A percentile compares a stretch with the other conserved stretches of the same genome.
Conservation (phyloP, 805 yeast species). For the Blastobotrys terrestris region DNA sequence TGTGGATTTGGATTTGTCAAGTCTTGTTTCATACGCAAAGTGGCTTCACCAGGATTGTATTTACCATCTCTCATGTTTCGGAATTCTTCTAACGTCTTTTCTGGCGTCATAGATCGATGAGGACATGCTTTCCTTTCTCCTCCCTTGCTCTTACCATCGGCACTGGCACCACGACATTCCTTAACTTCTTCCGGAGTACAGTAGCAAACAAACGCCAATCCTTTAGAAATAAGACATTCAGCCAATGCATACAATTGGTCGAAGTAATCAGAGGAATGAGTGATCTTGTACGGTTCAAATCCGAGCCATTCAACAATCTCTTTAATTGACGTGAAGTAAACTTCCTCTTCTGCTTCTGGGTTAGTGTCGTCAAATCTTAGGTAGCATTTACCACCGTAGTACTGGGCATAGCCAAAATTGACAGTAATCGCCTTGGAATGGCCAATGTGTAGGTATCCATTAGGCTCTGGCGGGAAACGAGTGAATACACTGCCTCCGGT, state of each 20-base stretch:
- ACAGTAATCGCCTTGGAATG: constrained; percentile 98
- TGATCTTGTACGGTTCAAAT: constrained; percentile 85
- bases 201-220: constrained; percentile 85
- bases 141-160: constrained; percentile 67
- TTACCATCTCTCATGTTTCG: constrained; percentile 88
- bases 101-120: constrained; percentile 64
- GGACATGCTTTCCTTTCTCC: constrained; percentile 83
- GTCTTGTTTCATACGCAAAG: constrained; percentile 95
- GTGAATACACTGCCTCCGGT: constrained; percentile 84
- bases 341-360: constrained; percentile 97
- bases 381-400: constrained; percentile 79
- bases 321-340: constrained; percentile 75
- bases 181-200: constrained; percentile 90
- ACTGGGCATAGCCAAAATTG: constrained; percentile 94
- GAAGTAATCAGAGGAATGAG: constrained; percentile 94
- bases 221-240: constrained; percentile 64
- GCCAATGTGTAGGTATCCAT: constrained; percentile 95
- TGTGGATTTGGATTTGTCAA: constrained; percentile 87
- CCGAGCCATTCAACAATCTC: constrained; percentile 93
- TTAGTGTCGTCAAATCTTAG: constrained; percentile 95
- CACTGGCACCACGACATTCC: constrained; percentile 81
- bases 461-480: constrained; percentile 98
- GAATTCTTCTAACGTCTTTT: constrained; percentile 72
- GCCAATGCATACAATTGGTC: constrained; percentile 85
- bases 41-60: constrained; percentile 86